These are phyloP conservation scores for Gracilaria domingensis DNA, from an alignment of 23 red algal species.

Conservation along the genomic window DNA sequence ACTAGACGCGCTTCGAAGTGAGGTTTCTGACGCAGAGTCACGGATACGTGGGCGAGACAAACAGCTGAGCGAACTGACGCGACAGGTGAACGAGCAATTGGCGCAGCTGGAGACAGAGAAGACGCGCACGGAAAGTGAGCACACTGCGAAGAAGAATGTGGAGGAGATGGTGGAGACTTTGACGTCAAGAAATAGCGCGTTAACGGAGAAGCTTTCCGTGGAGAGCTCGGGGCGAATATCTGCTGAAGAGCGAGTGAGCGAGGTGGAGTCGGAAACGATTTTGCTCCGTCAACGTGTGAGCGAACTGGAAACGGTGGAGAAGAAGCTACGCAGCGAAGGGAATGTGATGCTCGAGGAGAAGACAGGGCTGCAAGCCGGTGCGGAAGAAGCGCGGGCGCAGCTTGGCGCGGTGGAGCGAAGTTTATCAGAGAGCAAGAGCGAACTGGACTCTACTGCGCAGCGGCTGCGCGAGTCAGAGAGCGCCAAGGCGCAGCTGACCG, in stretches of 20 bases:
- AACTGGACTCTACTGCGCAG: neutral
- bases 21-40: slow-evolving; percentile 18
- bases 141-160: neutral
- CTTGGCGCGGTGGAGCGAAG: neutral
- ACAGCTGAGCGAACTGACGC: slow-evolving; percentile 22
- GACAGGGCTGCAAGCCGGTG: neutral
- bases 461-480: neutral
- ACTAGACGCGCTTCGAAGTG: neutral
- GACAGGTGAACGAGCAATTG: neutral
- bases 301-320: neutral
- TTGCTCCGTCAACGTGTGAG: neutral
- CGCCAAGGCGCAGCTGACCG: neutral
- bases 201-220: slow-evolving; percentile 33
- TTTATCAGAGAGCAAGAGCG: neutral
- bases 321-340: neutral
- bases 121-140: neutral
- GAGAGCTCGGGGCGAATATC: neutral
- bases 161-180: slow-evolving; percentile 34
- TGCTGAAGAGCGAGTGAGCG: neutral
- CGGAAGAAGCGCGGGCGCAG: neutral
- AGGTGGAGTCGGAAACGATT: neutral
- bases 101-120: slow-evolving; percentile 39
- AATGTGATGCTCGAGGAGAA: neutral
- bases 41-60: neutral
- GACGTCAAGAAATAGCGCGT: slow-evolving; percentile 19